These are phyloP conservation scores for Spathaspora hagerdaliae DNA, from an alignment of 805 yeast genomes.

Conservation along the genomic window DNA sequence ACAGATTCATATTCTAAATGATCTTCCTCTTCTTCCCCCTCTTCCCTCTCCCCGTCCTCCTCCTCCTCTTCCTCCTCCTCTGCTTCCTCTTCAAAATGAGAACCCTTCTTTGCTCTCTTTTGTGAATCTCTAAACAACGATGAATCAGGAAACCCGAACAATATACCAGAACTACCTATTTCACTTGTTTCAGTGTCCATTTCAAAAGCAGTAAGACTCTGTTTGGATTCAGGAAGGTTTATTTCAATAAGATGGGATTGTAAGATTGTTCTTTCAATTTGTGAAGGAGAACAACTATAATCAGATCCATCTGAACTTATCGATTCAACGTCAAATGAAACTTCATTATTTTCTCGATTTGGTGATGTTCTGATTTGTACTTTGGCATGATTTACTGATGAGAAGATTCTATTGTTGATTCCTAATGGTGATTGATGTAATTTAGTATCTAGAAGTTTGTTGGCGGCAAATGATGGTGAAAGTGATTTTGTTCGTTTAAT, in stretches of 20 bases:
- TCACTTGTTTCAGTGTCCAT: not conserved
- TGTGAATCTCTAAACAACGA: not conserved
- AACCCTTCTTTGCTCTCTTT: too few relatives aligned
- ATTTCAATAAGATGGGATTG: conserved; percentile 2
- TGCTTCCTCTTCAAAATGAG: not conserved
- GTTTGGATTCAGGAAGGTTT: conserved; percentile 3
- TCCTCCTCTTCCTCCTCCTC: not conserved
- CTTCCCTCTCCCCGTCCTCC: not conserved
- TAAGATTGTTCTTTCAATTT: conserved; percentile 5
- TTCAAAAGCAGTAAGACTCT: conserved; percentile 2
- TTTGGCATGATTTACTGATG: too few relatives aligned
- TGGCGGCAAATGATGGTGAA: too few relatives aligned
- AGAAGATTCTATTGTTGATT: too few relatives aligned
- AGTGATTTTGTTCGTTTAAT: too few relatives aligned
- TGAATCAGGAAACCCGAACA: conserved; percentile 1
- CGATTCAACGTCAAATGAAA: not conserved
- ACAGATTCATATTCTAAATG: not conserved
- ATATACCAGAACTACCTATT: not conserved
- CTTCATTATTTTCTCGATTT: too few relatives aligned
- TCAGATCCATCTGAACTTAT: not conserved
- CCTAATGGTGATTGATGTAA: too few relatives aligned
- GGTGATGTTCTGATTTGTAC: too few relatives aligned
- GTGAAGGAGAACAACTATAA: not conserved
- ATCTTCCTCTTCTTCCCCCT: not conserved
- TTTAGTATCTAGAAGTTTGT: too few relatives aligned